Evolutionary conservation across 805 yeast genomes (phyloP).

Genomic region (Saturnispora diversa): DNA sequence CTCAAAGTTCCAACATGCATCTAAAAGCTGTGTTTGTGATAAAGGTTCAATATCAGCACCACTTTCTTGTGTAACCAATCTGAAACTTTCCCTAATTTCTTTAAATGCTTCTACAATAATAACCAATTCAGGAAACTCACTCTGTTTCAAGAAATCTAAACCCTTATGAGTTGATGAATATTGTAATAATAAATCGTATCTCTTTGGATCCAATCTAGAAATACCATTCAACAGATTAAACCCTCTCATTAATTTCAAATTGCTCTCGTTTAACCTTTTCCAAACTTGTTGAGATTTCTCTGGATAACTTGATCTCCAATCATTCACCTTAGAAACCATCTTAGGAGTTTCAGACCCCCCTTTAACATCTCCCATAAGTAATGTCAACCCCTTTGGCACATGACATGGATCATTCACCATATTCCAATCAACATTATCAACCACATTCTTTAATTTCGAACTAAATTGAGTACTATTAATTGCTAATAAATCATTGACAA

Average conservation of each 20-base stretch:
- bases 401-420: conserved; percentile 45
- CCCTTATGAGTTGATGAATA: conserved; percentile 15
- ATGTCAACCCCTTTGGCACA: conserved; percentile 59
- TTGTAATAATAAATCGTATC: conserved; percentile 30
- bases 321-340: conserved; percentile 64
- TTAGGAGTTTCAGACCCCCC: conserved; percentile 95
- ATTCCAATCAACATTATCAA: conserved; percentile 50
- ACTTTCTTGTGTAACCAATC: conserved; percentile 51
- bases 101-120: conserved; percentile 35
- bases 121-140: conserved; percentile 23
- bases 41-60: conserved; percentile 87
- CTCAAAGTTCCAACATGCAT: conserved; percentile 43
- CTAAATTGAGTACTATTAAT: conserved; percentile 3
- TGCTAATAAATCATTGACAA: conserved; percentile 31
- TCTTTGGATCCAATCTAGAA: conserved; percentile 25
- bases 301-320: conserved; percentile 55
- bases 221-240: conserved; percentile 35
- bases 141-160: conserved; percentile 7
- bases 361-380: conserved; percentile 88
- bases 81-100: conserved; percentile 50
- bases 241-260: conserved; percentile 45
- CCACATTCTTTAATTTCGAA: conserved; percentile 28
- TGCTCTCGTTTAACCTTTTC: conserved; percentile 46
- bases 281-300: conserved; percentile 47
- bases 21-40: conserved; percentile 61